A percentile compares a stretch with the other conserved stretches of the same genome.
phyloP scores from a whole-genome alignment of 2,329 filamentous ascomycete genomes.

The Alternaria rosae region DNA sequence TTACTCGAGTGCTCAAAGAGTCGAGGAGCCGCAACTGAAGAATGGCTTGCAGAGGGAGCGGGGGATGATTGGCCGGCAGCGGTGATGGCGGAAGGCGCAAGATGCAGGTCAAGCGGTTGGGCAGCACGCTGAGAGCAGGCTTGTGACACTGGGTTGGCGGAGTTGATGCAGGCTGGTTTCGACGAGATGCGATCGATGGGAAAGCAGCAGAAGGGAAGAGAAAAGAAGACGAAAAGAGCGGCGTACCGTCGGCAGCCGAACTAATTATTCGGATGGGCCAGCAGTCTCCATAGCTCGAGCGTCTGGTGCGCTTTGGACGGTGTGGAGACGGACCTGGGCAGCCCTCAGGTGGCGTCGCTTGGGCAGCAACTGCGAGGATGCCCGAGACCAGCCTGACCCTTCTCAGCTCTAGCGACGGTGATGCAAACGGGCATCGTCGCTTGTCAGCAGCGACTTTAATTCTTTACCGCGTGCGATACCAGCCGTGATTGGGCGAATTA shows the following conservation, averaged over 20 bases:
- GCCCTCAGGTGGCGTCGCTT: slow-evolving; percentile 35
- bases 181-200: slow-evolving; percentile 17
- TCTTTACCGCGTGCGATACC: neutral
- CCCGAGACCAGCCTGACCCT: slow-evolving; percentile 17
- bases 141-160: slow-evolving; percentile 1
- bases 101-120: slow-evolving; percentile 46
- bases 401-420: neutral
- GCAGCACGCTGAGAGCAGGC: slow-evolving; percentile 21
- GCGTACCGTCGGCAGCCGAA: slow-evolving; percentile 34
- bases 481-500: neutral
- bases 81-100: slow-evolving; percentile 25
- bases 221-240: slow-evolving; percentile 22
- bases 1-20: slow-evolving; percentile 7
- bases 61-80: slow-evolving; percentile 23
- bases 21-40: slow-evolving; percentile 22
- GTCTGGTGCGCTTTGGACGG: slow-evolving; percentile 32
- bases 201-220: slow-evolving; percentile 21
- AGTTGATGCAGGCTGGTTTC: neutral
- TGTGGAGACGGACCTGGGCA: slow-evolving; percentile 28
- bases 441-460: neutral
- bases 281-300: slow-evolving; percentile 38
- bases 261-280: slow-evolving; percentile 34
- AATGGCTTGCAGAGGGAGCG: slow-evolving; percentile 30
- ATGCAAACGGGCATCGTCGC: slow-evolving; percentile 8
- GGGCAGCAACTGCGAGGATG: slow-evolving; percentile 33